phyloP scores from a whole-genome alignment of 331 rosid genomes.

The Rosa hybrid region DNA sequence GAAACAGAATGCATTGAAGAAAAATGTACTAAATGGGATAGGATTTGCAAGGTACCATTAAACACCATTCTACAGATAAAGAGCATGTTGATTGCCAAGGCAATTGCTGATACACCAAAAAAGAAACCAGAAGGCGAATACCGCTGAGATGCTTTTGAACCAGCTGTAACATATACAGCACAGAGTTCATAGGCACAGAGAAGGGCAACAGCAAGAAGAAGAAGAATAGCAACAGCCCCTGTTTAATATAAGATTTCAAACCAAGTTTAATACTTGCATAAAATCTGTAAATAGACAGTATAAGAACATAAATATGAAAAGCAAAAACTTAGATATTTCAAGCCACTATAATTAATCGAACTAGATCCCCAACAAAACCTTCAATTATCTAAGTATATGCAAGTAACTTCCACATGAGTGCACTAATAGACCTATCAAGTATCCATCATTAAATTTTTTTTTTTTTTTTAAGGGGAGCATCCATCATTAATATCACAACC shows the following conservation, averaged over 20 bases:
- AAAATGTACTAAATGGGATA: background rate
- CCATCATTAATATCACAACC: background rate
- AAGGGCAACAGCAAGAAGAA: constrained; percentile 94
- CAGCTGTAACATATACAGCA: constrained; percentile 98
- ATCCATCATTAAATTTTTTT: background rate
- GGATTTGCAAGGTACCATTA: constrained; percentile 63
- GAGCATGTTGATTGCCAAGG: constrained; percentile 99
- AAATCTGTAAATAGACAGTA: background rate
- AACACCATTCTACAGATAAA: constrained; percentile 98
- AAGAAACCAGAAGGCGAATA: constrained; percentile 99
- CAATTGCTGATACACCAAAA: constrained; percentile 99
- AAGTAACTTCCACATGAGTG: constrained; percentile 1
- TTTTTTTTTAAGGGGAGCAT: too few relatives aligned
- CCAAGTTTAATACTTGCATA: constrained; percentile 3
- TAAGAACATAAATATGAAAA: background rate
- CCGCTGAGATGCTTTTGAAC: constrained; percentile 92
- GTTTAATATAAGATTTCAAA: constrained; percentile 35
- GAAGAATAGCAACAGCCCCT: constrained; percentile 97
- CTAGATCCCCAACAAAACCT: background rate
- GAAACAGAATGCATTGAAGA: constrained; percentile 5
- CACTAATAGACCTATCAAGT: background rate
- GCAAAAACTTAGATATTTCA: background rate
- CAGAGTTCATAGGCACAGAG: constrained; percentile 97
- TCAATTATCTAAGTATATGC: background rate
- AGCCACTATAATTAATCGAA: background rate